Conservation (phyloP, 768 basidiomycete genomes). For the Tylopilus intermedius region DNA sequence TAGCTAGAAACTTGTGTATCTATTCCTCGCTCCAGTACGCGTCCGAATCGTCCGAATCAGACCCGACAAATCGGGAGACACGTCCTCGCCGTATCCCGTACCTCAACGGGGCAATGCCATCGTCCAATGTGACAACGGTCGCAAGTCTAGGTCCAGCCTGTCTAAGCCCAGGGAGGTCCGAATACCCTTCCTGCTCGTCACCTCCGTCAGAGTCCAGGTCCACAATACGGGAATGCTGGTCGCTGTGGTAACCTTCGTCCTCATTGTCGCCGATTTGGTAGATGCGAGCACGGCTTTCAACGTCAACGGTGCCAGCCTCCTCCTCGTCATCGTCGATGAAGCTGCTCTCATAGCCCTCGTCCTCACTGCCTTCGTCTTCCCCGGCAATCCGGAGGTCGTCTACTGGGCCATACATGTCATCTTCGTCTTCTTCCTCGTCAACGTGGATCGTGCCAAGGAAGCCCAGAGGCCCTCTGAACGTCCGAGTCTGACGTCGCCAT, state of each 20-base stretch:
- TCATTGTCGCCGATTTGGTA: conserved; percentile 20
- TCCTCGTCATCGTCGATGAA: conserved; percentile 51
- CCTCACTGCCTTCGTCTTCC: conserved; percentile 26
- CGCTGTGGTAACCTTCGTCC: conserved; percentile 1
- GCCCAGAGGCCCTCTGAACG: conserved; percentile 18
- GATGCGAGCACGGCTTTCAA: conserved; percentile 17
- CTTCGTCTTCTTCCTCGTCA: conserved; percentile 21
- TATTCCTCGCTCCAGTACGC: not conserved
- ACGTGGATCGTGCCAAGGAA: conserved; percentile 16
- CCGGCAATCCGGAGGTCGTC: conserved; percentile 3
- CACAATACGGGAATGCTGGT: not conserved
- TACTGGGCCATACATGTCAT: conserved; percentile 1
- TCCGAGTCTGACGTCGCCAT: conserved; percentile 11
- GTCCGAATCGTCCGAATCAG: conserved; percentile 18
- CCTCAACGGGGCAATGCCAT: not conserved
- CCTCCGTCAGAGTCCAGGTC: conserved; percentile 14
- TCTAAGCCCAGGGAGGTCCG: not conserved
- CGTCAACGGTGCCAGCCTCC: not conserved
- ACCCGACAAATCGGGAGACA: conserved; percentile 11
- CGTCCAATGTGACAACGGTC: conserved; percentile 14
- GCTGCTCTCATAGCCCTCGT: conserved; percentile 46
- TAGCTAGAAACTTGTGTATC: not conserved
- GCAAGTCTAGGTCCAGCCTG: not conserved
- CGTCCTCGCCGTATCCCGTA: not conserved
- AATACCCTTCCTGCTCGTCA: not conserved